phyloP scores from a whole-genome alignment of 805 yeast genomes.

The Sugiyamaella chiloensis region DNA sequence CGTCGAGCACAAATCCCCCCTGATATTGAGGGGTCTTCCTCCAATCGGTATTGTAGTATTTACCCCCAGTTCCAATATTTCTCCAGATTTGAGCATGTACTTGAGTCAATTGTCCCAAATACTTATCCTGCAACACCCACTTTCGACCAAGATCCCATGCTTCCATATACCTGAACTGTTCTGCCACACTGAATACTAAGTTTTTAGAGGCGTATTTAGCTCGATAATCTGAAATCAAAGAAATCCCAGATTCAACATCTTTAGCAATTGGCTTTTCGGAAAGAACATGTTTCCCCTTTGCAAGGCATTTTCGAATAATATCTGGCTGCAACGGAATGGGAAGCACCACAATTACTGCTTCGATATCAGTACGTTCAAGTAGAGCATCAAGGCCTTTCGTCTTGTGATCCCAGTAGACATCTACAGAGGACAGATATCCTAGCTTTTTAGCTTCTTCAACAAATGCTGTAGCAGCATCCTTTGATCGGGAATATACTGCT shows the following conservation, averaged over 20 bases:
- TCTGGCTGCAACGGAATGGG: conserved; percentile 25
- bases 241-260: conserved; percentile 14
- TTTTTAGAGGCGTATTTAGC: conserved; percentile 5
- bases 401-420: conserved; percentile 17
- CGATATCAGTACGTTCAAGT: conserved; percentile 18
- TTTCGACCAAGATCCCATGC: conserved; percentile 8
- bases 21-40: conserved; percentile 22
- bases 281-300: conserved; percentile 26
- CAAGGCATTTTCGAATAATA: conserved; percentile 15
- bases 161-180: conserved; percentile 16
- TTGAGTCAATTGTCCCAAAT: background rate
- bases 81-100: conserved; percentile 1
- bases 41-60: conserved; percentile 20
- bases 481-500: conserved; percentile 11
- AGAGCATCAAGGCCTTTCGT: conserved; percentile 11
- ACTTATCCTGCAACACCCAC: background rate
- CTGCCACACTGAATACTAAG: conserved; percentile 16
- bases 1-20: conserved; percentile 24
- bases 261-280: conserved; percentile 26
- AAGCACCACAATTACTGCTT: conserved; percentile 25
- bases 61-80: conserved; percentile 8
- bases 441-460: background rate
- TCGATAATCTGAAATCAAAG: conserved; percentile 10
- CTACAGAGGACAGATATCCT: background rate
- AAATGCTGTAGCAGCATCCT: conserved; percentile 3